These are phyloP conservation scores for Paramecium biaurelia DNA, from an alignment of 73 alveolate genomes.

Conservation along the genomic window DNA sequence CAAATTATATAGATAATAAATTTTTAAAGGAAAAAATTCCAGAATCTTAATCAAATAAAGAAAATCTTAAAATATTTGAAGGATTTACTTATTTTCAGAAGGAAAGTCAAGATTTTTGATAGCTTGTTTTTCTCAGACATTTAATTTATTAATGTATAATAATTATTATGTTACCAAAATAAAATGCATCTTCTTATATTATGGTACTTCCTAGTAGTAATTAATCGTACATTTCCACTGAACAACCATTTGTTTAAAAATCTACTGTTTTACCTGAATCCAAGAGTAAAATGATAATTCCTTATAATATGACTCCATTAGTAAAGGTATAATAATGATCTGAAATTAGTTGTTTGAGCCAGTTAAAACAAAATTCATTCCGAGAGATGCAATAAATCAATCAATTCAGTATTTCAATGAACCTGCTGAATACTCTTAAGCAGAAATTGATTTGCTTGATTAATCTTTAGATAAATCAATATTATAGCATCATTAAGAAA, in stretches of 20 bases:
- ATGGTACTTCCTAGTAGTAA: background rate
- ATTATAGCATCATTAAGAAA: background rate
- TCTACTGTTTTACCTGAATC: background rate
- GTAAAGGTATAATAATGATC: background rate
- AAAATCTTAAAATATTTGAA: background rate
- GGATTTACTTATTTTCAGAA: background rate
- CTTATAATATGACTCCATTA: constrained; percentile 38
- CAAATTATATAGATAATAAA: background rate
- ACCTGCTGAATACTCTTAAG: constrained; percentile 43
- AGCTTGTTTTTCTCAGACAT: background rate
- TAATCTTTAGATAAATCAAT: constrained; percentile 1
- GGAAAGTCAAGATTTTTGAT: background rate
- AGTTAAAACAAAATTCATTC: background rate
- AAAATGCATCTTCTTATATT: constrained; percentile 29
- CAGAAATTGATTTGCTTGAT: constrained; percentile 7
- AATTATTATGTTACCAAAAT: background rate
- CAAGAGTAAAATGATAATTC: background rate
- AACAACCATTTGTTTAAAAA: background rate
- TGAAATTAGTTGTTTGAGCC: constrained; percentile 13
- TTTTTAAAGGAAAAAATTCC: background rate
- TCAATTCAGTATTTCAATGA: constrained; percentile 8
- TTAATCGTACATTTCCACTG: background rate
- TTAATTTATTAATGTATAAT: background rate
- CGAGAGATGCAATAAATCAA: background rate
- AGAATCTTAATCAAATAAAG: background rate